Evolutionary conservation across 352 stramenopile genomes (phyloP).

Genomic region (Phytopythium oedochilum): DNA sequence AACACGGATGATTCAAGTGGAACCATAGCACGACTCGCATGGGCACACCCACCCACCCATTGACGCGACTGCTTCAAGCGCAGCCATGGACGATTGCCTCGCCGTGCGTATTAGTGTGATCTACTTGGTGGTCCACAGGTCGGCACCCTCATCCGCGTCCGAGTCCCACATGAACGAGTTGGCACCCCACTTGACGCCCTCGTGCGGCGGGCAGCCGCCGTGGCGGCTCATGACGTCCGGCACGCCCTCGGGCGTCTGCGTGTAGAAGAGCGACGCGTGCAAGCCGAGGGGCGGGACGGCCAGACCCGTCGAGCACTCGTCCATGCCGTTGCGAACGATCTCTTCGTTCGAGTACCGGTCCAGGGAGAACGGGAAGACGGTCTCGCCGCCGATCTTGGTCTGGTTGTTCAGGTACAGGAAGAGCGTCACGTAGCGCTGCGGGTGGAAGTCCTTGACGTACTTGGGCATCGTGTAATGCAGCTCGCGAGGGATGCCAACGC

Average conservation of each 20-base stretch:
- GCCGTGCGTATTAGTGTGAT: too few species aligned
- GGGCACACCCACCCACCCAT: too few species aligned
- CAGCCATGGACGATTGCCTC: slow-evolving; percentile 2
- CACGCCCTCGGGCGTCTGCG: slow-evolving; percentile 69
- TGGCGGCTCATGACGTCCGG: slow-evolving; percentile 75
- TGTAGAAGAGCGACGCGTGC: slow-evolving; percentile 82
- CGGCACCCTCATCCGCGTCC: slow-evolving; percentile 70
- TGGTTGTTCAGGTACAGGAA: slow-evolving; percentile 98
- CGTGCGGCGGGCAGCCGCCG: slow-evolving; percentile 77
- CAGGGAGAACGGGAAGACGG: slow-evolving; percentile 93
- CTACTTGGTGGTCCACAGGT: slow-evolving; percentile 82
- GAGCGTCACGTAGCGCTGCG: slow-evolving; percentile 95
- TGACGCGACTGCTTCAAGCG: too few species aligned
- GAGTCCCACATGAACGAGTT: slow-evolving; percentile 89
- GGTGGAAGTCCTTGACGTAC: slow-evolving; percentile 74
- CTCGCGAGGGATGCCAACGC: slow-evolving; percentile 24
- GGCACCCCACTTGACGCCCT: slow-evolving; percentile 81
- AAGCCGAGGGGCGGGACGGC: slow-evolving; percentile 66
- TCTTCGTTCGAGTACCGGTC: slow-evolving; percentile 64
- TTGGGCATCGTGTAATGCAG: slow-evolving; percentile 58
- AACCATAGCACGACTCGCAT: too few species aligned
- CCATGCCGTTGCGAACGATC: slow-evolving; percentile 75
- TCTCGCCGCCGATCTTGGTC: slow-evolving; percentile 93
- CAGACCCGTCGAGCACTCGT: slow-evolving; percentile 71
- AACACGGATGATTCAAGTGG: too few species aligned